Evolutionary conservation across 805 yeast genomes (phyloP).

Genomic region (Starmerella kuoi): DNA sequence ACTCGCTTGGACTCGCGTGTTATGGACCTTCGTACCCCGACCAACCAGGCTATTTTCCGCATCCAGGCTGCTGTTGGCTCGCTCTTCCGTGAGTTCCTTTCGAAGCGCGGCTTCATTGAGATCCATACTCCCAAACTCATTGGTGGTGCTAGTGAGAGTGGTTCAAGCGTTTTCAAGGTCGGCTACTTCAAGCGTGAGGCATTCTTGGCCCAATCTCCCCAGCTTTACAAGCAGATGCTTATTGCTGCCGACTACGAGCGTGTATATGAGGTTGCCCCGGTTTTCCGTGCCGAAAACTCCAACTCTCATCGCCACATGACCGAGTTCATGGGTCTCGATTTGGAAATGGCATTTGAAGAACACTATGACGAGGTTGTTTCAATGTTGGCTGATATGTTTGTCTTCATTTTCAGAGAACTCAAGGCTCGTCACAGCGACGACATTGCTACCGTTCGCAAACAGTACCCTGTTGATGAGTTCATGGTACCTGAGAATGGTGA

Average conservation of each 20-base stretch:
- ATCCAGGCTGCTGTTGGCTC: conserved; percentile 81
- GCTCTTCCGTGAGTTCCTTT: conserved; percentile 79
- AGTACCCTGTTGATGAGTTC: conserved; percentile 96
- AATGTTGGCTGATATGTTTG: conserved; percentile 56
- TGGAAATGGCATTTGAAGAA: conserved; percentile 97
- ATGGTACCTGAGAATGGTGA: conserved; percentile 86
- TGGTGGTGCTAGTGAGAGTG: conserved; percentile 96
- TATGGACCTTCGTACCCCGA: conserved; percentile 89
- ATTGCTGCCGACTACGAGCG: conserved; percentile 96
- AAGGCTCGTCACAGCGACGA: conserved; percentile 68
- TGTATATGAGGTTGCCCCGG: conserved; percentile 94
- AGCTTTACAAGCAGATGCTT: conserved; percentile 92
- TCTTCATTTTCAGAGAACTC: conserved; percentile 77
- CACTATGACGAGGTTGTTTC: conserved; percentile 87
- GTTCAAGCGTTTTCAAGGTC: conserved; percentile 90
- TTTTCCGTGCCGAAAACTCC: conserved; percentile 97
- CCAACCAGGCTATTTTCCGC: conserved; percentile 94
- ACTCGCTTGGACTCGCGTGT: conserved; percentile 92
- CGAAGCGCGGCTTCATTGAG: conserved; percentile 61
- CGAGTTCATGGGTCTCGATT: conserved; percentile 91
- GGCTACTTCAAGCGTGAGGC: conserved; percentile 88
- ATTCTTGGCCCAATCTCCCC: conserved; percentile 95
- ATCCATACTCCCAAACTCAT: conserved; percentile 92
- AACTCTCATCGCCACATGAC: conserved; percentile 99
- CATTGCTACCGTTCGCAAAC: conserved; percentile 80